Percentiles rank a stretch among this genome's conserved stretches.
These are phyloP conservation scores for Leptomonas seymouri DNA, from an alignment of 208 protist genomes.

Conservation along the genomic window DNA sequence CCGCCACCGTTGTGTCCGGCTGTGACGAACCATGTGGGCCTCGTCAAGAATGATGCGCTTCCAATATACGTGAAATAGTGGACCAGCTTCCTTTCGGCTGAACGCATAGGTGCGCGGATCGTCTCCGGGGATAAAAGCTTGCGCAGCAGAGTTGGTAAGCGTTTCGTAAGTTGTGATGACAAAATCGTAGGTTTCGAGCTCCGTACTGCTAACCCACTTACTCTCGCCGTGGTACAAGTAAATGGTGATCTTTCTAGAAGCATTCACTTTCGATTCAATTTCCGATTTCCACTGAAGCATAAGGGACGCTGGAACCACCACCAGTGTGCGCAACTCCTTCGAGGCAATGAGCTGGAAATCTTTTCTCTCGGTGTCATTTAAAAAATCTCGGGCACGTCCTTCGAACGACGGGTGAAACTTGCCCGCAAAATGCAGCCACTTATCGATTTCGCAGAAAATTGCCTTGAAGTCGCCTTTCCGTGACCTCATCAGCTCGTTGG, in stretches of 20 bases:
- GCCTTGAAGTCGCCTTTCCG: constrained; percentile 27
- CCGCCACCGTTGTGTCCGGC: constrained; percentile 80
- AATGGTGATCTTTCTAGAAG: constrained; percentile 48
- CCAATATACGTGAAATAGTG: constrained; percentile 89
- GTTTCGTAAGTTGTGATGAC: constrained; percentile 94
- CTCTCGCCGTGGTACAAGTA: constrained; percentile 87
- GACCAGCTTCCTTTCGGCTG: constrained; percentile 64
- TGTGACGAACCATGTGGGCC: constrained; percentile 93
- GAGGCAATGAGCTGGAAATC: constrained; percentile 80
- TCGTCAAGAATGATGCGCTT: constrained; percentile 96
- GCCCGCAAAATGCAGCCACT: constrained; percentile 83
- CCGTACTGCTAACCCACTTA: constrained; percentile 67
- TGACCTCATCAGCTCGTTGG: constrained; percentile 38
- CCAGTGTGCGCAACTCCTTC: constrained; percentile 88
- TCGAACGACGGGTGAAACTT: constrained; percentile 87
- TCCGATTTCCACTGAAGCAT: constrained; percentile 94
- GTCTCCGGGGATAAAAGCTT: constrained; percentile 71
- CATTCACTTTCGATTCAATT: constrained; percentile 80
- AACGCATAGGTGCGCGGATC: constrained; percentile 61
- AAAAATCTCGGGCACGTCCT: constrained; percentile 68
- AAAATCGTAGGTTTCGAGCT: constrained; percentile 91
- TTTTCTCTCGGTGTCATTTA: constrained; percentile 79
- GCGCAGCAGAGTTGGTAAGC: constrained; percentile 64
- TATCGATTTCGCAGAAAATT: constrained; percentile 68
- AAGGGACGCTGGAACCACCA: constrained; percentile 92